Percentiles rank a stretch among this genome's conserved stretches.
phyloP scores from a whole-genome alignment of 805 yeast species.

The Spathaspora hagerdaliae region DNA sequence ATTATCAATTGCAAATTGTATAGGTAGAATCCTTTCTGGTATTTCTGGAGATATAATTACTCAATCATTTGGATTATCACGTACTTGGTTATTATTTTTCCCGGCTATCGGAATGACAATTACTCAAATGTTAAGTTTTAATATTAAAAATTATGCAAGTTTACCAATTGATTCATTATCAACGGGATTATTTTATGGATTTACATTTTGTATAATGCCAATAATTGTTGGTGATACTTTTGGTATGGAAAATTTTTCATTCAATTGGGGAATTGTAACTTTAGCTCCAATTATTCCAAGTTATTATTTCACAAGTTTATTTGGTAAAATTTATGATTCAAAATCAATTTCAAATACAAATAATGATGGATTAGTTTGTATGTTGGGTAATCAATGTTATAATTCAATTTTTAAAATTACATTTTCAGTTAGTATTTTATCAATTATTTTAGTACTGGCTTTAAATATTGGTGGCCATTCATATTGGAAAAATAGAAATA shows the following conservation, averaged over 20 bases:
- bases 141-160: constrained; percentile 23
- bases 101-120: constrained; percentile 46
- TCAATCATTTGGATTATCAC: constrained; percentile 40
- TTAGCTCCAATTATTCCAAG: constrained; percentile 64
- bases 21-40: constrained; percentile 65
- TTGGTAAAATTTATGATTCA: constrained; percentile 62
- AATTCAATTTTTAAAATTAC: constrained; percentile 40
- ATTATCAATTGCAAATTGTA: constrained; percentile 63
- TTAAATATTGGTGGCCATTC: constrained; percentile 11
- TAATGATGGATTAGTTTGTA: constrained; percentile 18
- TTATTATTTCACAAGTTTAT: constrained; percentile 53
- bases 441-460: constrained; percentile 16
- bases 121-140: constrained; percentile 49
- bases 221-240: constrained; percentile 72
- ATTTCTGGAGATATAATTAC: constrained; percentile 57
- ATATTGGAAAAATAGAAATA: background rate
- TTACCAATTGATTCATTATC: constrained; percentile 52
- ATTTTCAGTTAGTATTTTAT: constrained; percentile 25
- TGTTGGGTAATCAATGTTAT: constrained; percentile 40
- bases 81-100: constrained; percentile 51
- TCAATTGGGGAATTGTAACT: constrained; percentile 71
- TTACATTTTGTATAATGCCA: constrained; percentile 68
- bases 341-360: constrained; percentile 15
- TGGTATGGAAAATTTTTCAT: constrained; percentile 64
- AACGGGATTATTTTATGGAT: constrained; percentile 71